Conservation (phyloP, 352 stramenopile genomes). For the Globisporangium cederbergense region DNA sequence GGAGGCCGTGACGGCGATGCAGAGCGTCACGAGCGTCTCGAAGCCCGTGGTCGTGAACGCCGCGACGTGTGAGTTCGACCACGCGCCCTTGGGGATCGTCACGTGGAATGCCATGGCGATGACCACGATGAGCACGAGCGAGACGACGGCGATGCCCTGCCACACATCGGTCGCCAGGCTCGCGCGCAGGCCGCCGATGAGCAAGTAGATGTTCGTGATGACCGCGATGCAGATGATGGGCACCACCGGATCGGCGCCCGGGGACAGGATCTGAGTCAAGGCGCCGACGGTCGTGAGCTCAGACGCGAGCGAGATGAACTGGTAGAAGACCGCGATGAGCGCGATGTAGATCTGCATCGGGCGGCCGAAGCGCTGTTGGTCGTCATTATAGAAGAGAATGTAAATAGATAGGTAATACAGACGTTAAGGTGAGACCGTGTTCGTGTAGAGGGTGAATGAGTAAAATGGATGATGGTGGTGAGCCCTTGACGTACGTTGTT, state of each 20-base stretch:
- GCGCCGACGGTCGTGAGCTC: slow-evolving; percentile 62
- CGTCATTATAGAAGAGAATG: neutral
- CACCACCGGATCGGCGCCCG: slow-evolving; percentile 44
- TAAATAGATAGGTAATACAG: neutral
- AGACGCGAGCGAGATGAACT: slow-evolving; percentile 77
- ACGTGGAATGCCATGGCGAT: slow-evolving; percentile 61
- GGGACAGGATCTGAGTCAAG: slow-evolving; percentile 50
- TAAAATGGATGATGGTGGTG: neutral
- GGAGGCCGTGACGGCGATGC: slow-evolving; percentile 56
- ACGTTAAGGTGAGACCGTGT: neutral
- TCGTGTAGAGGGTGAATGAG: neutral
- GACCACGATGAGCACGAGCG: slow-evolving; percentile 52
- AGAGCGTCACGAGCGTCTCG: slow-evolving; percentile 67
- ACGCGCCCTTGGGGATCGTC: slow-evolving; percentile 46
- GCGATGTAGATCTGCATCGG: slow-evolving; percentile 66
- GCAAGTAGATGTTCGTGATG: slow-evolving; percentile 69
- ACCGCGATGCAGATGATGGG: slow-evolving; percentile 54
- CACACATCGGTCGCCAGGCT: slow-evolving; percentile 74
- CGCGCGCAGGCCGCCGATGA: slow-evolving; percentile 69
- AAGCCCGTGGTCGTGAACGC: slow-evolving; percentile 64
- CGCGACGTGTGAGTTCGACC: slow-evolving; percentile 46
- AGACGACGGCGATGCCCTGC: slow-evolving; percentile 63
- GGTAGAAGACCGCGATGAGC: slow-evolving; percentile 72
- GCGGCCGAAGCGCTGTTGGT: slow-evolving; percentile 52
- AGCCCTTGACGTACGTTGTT: slow-evolving; percentile 27